phyloP scores from a whole-genome alignment of 1,284 basidiomycete species.

The Leucoagaricus sp. region DNA sequence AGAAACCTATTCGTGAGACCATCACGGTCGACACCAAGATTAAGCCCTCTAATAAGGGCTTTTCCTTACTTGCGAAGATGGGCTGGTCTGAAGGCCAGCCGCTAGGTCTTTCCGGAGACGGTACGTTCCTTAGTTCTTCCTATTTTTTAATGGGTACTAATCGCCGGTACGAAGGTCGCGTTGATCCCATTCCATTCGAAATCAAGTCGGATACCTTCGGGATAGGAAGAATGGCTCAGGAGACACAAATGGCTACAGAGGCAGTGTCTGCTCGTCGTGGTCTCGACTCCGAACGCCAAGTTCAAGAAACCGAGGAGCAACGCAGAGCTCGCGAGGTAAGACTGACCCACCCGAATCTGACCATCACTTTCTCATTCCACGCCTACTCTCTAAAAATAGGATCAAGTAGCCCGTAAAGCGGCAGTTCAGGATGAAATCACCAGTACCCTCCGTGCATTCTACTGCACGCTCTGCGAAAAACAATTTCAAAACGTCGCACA shows the following conservation, averaged over 20 bases:
- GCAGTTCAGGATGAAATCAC: conserved; percentile 69
- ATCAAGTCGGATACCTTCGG: conserved; percentile 77
- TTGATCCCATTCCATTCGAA: conserved; percentile 79
- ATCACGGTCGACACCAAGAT: conserved; percentile 80
- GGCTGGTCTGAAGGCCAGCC: conserved; percentile 81
- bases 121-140: conserved; percentile 36
- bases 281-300: conserved; percentile 76
- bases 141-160: not conserved
- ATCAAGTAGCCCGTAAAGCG: conserved; percentile 62
- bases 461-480: conserved; percentile 80
- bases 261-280: conserved; percentile 78
- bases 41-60: conserved; percentile 75
- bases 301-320: conserved; percentile 76
- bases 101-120: conserved; percentile 73
- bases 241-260: conserved; percentile 78
- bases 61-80: conserved; percentile 75
- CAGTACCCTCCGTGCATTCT: conserved; percentile 69
- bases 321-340: conserved; percentile 67
- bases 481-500: conserved; percentile 81
- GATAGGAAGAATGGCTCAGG: conserved; percentile 74
- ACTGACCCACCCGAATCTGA: conserved; percentile 5
- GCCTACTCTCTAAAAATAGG: conserved; percentile 40
- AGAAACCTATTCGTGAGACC: conserved; percentile 52
- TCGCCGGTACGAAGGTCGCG: conserved; percentile 52
- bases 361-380: not conserved